These are phyloP conservation scores for Boletus insuetus DNA, from an alignment of 768 basidiomycete species.

Conservation along the genomic window DNA sequence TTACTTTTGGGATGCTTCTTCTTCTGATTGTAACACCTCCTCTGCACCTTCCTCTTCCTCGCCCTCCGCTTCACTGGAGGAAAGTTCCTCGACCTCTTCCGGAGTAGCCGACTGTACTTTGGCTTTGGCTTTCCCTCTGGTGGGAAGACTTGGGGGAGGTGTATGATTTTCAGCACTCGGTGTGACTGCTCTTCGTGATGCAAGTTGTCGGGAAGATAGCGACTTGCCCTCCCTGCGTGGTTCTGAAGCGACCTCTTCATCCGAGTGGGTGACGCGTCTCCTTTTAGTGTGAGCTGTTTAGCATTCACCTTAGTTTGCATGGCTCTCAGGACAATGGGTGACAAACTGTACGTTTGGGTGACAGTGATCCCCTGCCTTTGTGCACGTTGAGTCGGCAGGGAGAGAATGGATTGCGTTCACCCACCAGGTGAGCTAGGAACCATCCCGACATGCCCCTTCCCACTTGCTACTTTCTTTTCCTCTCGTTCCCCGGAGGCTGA, in stretches of 20 bases:
- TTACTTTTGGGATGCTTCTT: constrained; percentile 63
- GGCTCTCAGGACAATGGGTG: neutral
- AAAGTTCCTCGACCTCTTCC: constrained; percentile 34
- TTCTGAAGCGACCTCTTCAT: constrained; percentile 40
- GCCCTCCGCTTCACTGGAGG: constrained; percentile 35
- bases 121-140: constrained; percentile 20
- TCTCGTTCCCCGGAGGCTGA: constrained; percentile 24
- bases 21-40: constrained; percentile 43
- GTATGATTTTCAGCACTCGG: neutral
- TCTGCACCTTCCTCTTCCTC: constrained; percentile 42
- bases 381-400: constrained; percentile 1
- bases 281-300: constrained; percentile 42
- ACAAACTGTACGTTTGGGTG: constrained; percentile 19
- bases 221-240: neutral
- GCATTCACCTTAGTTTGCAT: neutral
- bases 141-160: constrained; percentile 3
- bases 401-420: constrained; percentile 1
- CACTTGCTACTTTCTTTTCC: constrained; percentile 22
- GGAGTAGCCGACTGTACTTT: constrained; percentile 13
- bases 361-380: constrained; percentile 32
- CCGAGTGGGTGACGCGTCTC: constrained; percentile 52
- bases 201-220: neutral
- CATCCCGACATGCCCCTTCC: constrained; percentile 5
- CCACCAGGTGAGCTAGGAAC: constrained; percentile 7
- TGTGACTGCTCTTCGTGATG: neutral